These are phyloP conservation scores for Flaveria ramosissima DNA, from an alignment of 129 eudicot genomes.

Conservation along the genomic window DNA sequence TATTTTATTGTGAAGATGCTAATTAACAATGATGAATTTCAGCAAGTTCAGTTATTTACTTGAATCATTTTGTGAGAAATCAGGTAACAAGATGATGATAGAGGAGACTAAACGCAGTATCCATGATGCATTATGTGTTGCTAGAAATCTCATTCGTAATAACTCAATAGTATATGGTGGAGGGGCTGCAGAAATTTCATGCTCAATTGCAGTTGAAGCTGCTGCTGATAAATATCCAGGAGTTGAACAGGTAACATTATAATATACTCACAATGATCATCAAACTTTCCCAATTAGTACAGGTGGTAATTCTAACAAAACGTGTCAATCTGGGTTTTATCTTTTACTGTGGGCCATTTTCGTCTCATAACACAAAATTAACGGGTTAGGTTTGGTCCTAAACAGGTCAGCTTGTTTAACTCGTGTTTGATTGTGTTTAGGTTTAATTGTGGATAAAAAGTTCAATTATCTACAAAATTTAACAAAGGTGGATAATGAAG, in stretches of 20 bases:
- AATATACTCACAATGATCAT: background rate
- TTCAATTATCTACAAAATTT: no score
- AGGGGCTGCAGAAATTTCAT: conserved; percentile 94
- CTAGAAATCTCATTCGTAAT: conserved; percentile 93
- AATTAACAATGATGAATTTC: no score
- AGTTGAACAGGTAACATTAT: conserved; percentile 76
- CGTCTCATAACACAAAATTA: no score
- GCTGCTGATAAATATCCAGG: conserved; percentile 99
- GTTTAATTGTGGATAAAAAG: no score
- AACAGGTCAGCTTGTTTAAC: no score
- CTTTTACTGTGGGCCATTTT: no score
- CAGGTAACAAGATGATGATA: conserved; percentile 99
- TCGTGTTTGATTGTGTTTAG: no score
- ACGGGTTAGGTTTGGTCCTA: no score
- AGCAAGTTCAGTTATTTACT: no score
- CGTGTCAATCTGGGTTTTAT: no score
- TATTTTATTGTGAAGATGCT: no score
- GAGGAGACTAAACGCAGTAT: conserved; percentile 97
- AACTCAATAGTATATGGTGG: conserved; percentile 97
- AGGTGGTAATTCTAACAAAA: background rate
- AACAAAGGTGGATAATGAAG: no score
- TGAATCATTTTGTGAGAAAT: conserved; percentile 1
- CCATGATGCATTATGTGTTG: conserved; percentile 97
- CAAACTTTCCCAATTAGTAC: background rate
- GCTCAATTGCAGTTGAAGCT: conserved; percentile 97